Evolutionary conservation across 2,329 filamentous ascomycete species (phyloP).

Genomic region (Penicillium sp.): DNA sequence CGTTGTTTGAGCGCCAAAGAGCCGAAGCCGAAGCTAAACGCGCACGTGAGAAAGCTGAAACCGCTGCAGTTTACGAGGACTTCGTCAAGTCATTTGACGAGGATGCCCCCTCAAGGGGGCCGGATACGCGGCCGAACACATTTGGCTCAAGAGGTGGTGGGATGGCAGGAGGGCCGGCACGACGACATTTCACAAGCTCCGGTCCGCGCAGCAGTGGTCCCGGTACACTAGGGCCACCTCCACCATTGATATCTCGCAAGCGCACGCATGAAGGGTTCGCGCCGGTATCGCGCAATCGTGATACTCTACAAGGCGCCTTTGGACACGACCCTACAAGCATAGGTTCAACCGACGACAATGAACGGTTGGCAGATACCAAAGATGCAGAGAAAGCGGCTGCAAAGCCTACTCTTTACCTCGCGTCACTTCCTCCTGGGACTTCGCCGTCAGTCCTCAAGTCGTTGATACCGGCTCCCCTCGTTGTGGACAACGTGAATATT

Average conservation of each 20-base stretch:
- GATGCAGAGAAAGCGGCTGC: constrained; percentile 46
- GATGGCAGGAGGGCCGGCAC: constrained; percentile 43
- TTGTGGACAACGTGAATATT: constrained; percentile 69
- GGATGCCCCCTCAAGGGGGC: constrained; percentile 28
- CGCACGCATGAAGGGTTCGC: constrained; percentile 41
- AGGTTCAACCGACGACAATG: constrained; percentile 40
- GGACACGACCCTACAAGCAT: constrained; percentile 37
- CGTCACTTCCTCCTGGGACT: constrained; percentile 50
- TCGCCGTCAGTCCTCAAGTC: constrained; percentile 48
- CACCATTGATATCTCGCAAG: constrained; percentile 41
- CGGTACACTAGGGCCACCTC: constrained; percentile 45
- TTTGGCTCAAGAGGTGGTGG: constrained; percentile 33
- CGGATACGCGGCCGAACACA: constrained; percentile 23
- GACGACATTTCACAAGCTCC: constrained; percentile 57
- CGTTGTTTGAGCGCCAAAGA: constrained; percentile 80
- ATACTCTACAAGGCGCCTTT: constrained; percentile 35
- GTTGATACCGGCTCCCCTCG: constrained; percentile 51
- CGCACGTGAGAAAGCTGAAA: constrained; percentile 76
- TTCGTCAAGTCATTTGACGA: constrained; percentile 68
- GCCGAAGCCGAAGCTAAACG: constrained; percentile 87
- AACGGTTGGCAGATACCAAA: constrained; percentile 37
- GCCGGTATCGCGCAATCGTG: constrained; percentile 37
- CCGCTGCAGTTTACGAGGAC: constrained; percentile 77
- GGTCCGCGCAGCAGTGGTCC: constrained; percentile 47
- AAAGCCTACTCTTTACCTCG: constrained; percentile 53